Base-by-base conservation (phyloP, 1,284 basidiomycete genomes). In the Fereydounia khargensis region DNA sequence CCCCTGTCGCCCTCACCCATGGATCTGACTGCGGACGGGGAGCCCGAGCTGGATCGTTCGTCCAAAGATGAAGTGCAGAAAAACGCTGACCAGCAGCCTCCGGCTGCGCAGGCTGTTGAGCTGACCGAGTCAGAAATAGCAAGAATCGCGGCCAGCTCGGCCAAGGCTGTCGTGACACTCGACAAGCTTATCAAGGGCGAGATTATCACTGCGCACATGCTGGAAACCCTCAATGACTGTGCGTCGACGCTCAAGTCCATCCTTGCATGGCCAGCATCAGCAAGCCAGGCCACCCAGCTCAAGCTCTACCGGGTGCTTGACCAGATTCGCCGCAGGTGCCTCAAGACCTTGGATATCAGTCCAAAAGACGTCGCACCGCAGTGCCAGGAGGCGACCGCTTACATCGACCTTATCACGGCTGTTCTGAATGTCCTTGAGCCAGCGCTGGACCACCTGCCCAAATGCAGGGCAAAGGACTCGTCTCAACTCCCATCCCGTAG, bases 291-390 rank as follows among this genome's bases (percentile, higher is more conserved):
- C 11, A 46, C 48, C 17, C 51, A 56, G 40, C 31, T 49, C 46
- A 64, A 64, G 45, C 42, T 55, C 2, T 47, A 56, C 23, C 56
- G 61, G 14, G 57, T 60, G 13, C 11, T 64, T 5, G 61, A 56
- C 17, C 61, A 54, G 36, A 35, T 64, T 31, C 61, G 61, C 19
- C 51, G 61, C 28, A 41, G 47, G 32, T 49, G 57, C 19, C 35
- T 39, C 37, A 55, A 56, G 39, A 25, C 56, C 11, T 35, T 47
- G 28, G 36, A 17, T 32, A 20, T 6, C 25, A 8, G 8, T 8
- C 8, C 25, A 8, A 27, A 27, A 27, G 25, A 27, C 25, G 25
- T 14, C 8, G 25, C 57, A 51, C 27, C 48, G 57, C 24, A 39
- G 44, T 35, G 42, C 54, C 41, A 55, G 52, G 41, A 53, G 45